Evolutionary conservation across 768 basidiomycete species (phyloP), one percentile per base, ranked within the genome.

Genomic region (Naganishia kalamii): DNA sequence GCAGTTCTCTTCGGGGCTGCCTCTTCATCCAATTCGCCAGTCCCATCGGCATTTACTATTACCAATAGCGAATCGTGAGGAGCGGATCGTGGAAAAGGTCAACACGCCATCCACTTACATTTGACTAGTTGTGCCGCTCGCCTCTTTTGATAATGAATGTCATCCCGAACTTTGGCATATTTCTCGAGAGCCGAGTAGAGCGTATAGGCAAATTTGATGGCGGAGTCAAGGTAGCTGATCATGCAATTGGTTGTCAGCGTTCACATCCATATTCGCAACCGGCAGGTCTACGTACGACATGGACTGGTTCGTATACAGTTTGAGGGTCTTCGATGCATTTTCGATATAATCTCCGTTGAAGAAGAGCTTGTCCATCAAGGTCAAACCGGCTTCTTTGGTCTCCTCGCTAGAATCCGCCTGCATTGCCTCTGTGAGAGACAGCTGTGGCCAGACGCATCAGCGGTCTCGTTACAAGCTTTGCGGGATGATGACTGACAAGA

Each of bases 341-440:
- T 98, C 93, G 61, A 98, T 85, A 19, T 93, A 86, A 69, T 97
- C 92, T 35, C 90, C 92, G 71, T 92, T 92, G 80, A 97, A 98
- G 72, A 97, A 88, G 27, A 99, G 81, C 75, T 96, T 90, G 68
- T 91, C 86, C 71, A 92, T 89, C 1, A 98, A 81, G 21, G 87
- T 80, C 62, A 85, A 85, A 52, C 92, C 88, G 27, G 88, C 87
- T 37, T 94, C 91, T 37, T 63, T 59, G 47, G 81, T 80, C 68
- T 91, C 81, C 47, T 86, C 84, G 47, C 72, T 71, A 44, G 82
- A 80, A 30, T 64, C 57, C 29, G 81, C 77, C 33, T 86, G 83
- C 87, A 99, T 92, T 50, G 80, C 79, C 71, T 97, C 92, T 74
- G 98, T 87, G 72, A 94, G 84, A 49, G 90, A 83, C 32, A 98